Evolutionary conservation across 768 basidiomycete genomes (phyloP).

Genomic region (Phaeotremella fagi): DNA sequence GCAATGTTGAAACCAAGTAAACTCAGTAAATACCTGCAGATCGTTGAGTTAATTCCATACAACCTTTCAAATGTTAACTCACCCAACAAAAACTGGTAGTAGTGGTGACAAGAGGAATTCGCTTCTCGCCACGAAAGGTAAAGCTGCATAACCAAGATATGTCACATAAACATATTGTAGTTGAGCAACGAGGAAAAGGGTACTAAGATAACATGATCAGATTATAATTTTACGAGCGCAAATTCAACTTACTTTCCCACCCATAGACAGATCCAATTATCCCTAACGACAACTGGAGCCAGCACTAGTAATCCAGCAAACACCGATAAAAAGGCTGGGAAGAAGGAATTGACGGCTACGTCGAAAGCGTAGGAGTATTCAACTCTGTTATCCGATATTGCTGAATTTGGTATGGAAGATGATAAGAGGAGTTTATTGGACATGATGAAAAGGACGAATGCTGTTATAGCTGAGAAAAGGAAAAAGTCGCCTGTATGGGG

Average conservation of each 20-base stretch:
- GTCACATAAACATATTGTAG: conserved; percentile 86
- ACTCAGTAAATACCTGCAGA: conserved; percentile 31
- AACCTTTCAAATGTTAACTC: conserved; percentile 51
- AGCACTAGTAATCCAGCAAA: conserved; percentile 85
- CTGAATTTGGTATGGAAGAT: conserved; percentile 64
- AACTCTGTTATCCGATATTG: conserved; percentile 59
- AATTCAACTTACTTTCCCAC: conserved; percentile 61
- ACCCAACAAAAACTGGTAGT: conserved; percentile 77
- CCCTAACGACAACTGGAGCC: conserved; percentile 71
- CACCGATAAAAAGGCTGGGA: conserved; percentile 83
- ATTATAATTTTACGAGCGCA: background rate
- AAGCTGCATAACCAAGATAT: conserved; percentile 69
- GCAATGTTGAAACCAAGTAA: conserved; percentile 88
- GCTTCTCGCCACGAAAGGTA: conserved; percentile 89
- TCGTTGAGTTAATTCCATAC: too few relatives aligned
- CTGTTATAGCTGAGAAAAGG: conserved; percentile 65
- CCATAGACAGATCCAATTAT: conserved; percentile 91
- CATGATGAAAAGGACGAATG: conserved; percentile 59
- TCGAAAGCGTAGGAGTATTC: conserved; percentile 97
- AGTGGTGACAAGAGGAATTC: conserved; percentile 87
- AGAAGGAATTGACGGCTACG: conserved; percentile 94
- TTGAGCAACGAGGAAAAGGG: conserved; percentile 80
- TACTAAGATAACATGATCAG: conserved; percentile 44
- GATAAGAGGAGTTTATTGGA: conserved; percentile 68
- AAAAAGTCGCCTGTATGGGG: conserved; percentile 61